A percentile compares a stretch with the other conserved stretches of the same genome.
Conservation (phyloP, 352 stramenopile species). For the Globisporangium echinulatum region DNA sequence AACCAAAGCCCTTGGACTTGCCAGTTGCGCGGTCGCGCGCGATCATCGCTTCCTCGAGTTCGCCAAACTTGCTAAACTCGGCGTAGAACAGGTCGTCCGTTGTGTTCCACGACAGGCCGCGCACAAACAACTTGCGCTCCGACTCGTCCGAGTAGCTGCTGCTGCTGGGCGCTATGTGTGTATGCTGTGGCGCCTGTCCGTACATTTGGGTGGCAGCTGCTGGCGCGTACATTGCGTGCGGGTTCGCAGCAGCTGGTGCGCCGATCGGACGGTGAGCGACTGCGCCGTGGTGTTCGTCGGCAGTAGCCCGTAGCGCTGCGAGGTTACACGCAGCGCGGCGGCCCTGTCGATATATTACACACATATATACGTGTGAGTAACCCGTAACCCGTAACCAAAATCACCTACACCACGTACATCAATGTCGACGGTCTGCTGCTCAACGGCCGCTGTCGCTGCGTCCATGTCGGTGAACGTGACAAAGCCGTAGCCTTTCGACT, state of each 20-base stretch:
- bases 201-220: not conserved
- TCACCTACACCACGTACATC: conserved; percentile 29
- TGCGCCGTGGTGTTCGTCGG: conserved; percentile 25
- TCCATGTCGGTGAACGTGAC: conserved; percentile 69
- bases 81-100: conserved; percentile 38
- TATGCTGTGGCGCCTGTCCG: not conserved
- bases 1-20: conserved; percentile 67
- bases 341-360: conserved; percentile 19
- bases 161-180: not conserved
- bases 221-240: not conserved
- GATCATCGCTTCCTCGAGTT: conserved; percentile 43
- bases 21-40: conserved; percentile 44
- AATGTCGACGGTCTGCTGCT: conserved; percentile 44
- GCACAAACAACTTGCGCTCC: conserved; percentile 62
- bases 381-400: not conserved
- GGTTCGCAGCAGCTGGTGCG: conserved; percentile 6
- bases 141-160: conserved; percentile 21
- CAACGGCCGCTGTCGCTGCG: conserved; percentile 34
- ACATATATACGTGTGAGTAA: not conserved
- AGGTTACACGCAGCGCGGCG: conserved; percentile 46
- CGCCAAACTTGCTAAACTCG: conserved; percentile 61
- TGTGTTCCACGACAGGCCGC: conserved; percentile 49
- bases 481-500: conserved; percentile 59
- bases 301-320: conserved; percentile 33
- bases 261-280: conserved; percentile 1